Base-by-base conservation (phyloP, 1,284 basidiomycete genomes). In the Xerocomus amazonicus region DNA sequence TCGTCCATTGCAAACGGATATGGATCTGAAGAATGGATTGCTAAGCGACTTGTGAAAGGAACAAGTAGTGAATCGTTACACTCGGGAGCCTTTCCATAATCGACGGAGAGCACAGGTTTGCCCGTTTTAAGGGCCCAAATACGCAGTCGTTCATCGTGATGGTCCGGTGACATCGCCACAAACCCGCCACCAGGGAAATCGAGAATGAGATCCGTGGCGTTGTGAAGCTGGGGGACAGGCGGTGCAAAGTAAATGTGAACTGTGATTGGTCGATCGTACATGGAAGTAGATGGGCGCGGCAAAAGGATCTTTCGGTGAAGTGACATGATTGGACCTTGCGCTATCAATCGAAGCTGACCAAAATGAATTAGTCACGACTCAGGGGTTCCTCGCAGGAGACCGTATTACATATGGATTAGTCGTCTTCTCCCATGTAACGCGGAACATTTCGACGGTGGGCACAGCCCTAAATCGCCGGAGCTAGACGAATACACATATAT, bases 181-280 rank as follows among this genome's bases (percentile, higher is more conserved):
- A 97, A 98, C 0, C 96, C 96, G 9, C 96, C 96, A 7, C 96
- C 96, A 17, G 95, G 94, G 55, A 92, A 87, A 66, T 99, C 96
- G 26, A 97, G 73, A 41, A 97, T 84, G 17, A 97, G 74, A 56
- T 96, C 90, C 13, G 83, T 89, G 4, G 84, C 75, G 37, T 78
- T 73, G 29, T 75, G 73, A 32, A 98, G 76, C 55, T 90, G 81
- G 14, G 73, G 70, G 55, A 86, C 83, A 9, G 83, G 78, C 6
- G 83, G 84, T 43, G 84, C 75, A 69, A 92, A 98, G 73, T 90
- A 97, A 9, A 99, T 73, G 74, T 87, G 87, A 0, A 81, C 86
- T 33, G 84, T 87, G 56, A 96, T 87, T 5, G 95, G 92, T 34
- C 87, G 83, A 42, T 80, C 78, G 53, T 92, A 90, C 6, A 79